phyloP scores from a whole-genome alignment of 805 yeast genomes.

The Schwanniomyces occidentalis region DNA sequence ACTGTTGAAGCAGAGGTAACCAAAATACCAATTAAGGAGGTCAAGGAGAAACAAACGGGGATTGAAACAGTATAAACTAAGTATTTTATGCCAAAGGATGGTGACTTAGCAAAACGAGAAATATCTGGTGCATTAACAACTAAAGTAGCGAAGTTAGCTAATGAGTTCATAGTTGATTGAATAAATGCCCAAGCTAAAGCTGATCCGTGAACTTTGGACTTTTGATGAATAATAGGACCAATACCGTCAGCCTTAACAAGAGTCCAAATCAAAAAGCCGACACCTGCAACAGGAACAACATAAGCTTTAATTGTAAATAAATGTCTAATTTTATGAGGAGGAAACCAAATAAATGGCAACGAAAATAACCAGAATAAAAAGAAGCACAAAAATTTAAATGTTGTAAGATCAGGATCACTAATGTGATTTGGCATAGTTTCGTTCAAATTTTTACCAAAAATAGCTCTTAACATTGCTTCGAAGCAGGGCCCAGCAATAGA shows the following conservation, averaged over 20 bases:
- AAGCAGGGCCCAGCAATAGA: slow-evolving; percentile 37
- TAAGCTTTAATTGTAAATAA: slow-evolving; percentile 80
- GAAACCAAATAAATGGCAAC: slow-evolving; percentile 77
- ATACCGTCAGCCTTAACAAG: slow-evolving; percentile 76
- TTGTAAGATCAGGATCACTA: slow-evolving; percentile 59
- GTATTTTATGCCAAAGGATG: slow-evolving; percentile 39
- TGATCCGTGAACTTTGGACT: slow-evolving; percentile 50
- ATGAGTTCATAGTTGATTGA: slow-evolving; percentile 71
- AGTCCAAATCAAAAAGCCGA: slow-evolving; percentile 84
- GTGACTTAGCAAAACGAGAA: slow-evolving; percentile 69
- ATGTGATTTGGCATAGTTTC: slow-evolving; percentile 64
- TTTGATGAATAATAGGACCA: slow-evolving; percentile 67
- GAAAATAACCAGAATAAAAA: slow-evolving; percentile 81
- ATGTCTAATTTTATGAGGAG: slow-evolving; percentile 81
- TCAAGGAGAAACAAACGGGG: slow-evolving; percentile 75
- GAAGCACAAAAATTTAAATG: slow-evolving; percentile 72
- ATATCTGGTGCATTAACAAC: slow-evolving; percentile 89
- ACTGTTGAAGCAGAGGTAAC: slow-evolving; percentile 76
- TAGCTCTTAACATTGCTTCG: slow-evolving; percentile 68
- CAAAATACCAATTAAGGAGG: slow-evolving; percentile 81
- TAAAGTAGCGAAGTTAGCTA: slow-evolving; percentile 87
- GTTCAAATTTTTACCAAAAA: slow-evolving; percentile 67
- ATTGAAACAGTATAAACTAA: slow-evolving; percentile 56
- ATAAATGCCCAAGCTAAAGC: slow-evolving; percentile 83
- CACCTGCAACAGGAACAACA: slow-evolving; percentile 78